Evolutionary conservation across 73 alveolate species (phyloP).

Genomic region (Halteria grandinella): DNA sequence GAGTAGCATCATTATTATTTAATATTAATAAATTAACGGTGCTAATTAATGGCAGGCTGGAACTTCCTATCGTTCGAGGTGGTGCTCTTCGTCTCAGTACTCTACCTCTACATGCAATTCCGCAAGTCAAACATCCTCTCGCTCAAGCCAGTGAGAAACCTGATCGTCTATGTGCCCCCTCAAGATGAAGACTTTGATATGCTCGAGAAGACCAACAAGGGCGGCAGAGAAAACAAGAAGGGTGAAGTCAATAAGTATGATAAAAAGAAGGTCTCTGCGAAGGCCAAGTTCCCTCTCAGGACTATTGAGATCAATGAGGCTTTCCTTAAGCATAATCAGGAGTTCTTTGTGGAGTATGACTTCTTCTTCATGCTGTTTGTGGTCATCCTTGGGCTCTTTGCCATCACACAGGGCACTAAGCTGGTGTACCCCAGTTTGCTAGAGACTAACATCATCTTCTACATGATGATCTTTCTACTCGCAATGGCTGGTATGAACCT

Average conservation of each 20-base stretch:
- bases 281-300: constrained; percentile 60
- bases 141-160: constrained; percentile 9
- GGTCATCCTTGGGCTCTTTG: background rate
- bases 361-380: constrained; percentile 54
- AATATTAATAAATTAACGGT: background rate
- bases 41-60: background rate
- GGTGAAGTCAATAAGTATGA: constrained; percentile 56
- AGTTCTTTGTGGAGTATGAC: constrained; percentile 49
- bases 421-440: constrained; percentile 13
- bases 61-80: constrained; percentile 38
- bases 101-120: constrained; percentile 35
- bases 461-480: constrained; percentile 26
- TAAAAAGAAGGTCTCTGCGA: constrained; percentile 40
- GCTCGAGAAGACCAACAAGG: constrained; percentile 27
- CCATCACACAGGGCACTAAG: background rate
- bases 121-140: constrained; percentile 31
- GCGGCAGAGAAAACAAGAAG: constrained; percentile 37
- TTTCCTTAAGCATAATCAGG: constrained; percentile 32
- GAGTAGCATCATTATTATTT: too few species aligned
- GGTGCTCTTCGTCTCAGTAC: constrained; percentile 41
- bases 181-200: constrained; percentile 47
- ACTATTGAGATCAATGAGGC: constrained; percentile 26
- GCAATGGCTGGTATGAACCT: constrained; percentile 6
- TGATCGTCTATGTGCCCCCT: constrained; percentile 50
- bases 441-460: constrained; percentile 23